Evolutionary conservation across 768 basidiomycete species (phyloP), one percentile per base, ranked within the genome.

Genomic region (Suillus variegatus): DNA sequence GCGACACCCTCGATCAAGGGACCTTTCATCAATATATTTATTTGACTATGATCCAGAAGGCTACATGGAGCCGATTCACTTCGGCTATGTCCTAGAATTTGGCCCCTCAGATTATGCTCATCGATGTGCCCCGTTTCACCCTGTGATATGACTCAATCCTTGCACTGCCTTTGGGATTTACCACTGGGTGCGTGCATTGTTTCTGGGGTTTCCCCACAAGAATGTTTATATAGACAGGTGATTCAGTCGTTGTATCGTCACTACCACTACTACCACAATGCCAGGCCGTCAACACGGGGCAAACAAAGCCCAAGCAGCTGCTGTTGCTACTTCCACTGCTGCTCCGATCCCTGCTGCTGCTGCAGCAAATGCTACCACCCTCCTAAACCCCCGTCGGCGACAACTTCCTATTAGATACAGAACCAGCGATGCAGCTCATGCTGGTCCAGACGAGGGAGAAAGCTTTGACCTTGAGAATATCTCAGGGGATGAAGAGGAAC

Each of bases 1-100:
- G 73, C 36, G 89, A 76, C 2, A 89, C 91, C 43, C 43, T 18
- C 44, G n/a, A 9, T 43, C 43, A 43, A 43, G 43, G 43, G 16
- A 43, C 43, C 43, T 43, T 43, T 43, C 18, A 43, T 43, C 43
- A 43, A 7, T 43, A 43, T 43, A 43, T 43, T 8, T 18, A 43
- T 43, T 18, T 18, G 16, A 43, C 18, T 43, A 7, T 43, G 43
- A 43, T 43, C 16, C 7, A 18, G 43, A 43, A 43, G 43, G 43
- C 43, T 18, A 43, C 43, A 43, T 43, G 43, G 43, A 43, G 43
- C 0, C 18, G 0, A 43, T 43, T 43, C 43, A 43, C 16, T 43
- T 43, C 3, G 6, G 43, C 6, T 43, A 43, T 43, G 43, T 43
- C 43, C 43, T 43, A 43, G 18, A 43, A 0, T 43, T 43, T 43